Conservation (phyloP, 2,329 filamentous ascomycete species). For the Sporothrix humicola region DNA sequence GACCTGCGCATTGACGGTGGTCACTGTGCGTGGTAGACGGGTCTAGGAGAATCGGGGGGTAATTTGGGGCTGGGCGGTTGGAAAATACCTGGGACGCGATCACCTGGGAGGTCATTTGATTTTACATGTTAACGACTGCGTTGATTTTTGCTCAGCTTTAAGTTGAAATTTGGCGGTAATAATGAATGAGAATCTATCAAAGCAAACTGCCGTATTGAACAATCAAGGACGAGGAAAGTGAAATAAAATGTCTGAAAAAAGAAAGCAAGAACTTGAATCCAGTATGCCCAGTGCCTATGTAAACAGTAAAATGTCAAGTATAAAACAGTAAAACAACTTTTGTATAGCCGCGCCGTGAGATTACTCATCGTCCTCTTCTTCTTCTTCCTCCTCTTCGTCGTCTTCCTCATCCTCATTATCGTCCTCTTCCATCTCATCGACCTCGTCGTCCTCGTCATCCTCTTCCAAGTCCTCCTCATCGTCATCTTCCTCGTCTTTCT, state of each 20-base stretch:
- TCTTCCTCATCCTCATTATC: constrained; percentile 33
- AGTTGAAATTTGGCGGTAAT: constrained; percentile 15
- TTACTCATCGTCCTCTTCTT: constrained; percentile 34
- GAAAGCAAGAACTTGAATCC: constrained; percentile 6
- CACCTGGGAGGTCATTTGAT: background rate
- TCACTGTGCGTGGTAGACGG: constrained; percentile 62
- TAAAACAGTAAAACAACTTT: constrained; percentile 11
- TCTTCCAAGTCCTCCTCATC: constrained; percentile 36
- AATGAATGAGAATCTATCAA: constrained; percentile 19
- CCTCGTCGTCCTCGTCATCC: constrained; percentile 36
- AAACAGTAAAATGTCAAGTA: constrained; percentile 2
- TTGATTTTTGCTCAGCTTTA: constrained; percentile 14
- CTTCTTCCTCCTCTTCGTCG: background rate
- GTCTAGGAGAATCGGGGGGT: background rate
- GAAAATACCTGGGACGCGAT: no score
- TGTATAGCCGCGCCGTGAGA: background rate
- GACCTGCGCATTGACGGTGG: constrained; percentile 75
- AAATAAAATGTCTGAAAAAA: background rate
- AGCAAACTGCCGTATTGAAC: background rate
- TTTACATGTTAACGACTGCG: constrained; percentile 13
- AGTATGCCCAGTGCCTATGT: constrained; percentile 22
- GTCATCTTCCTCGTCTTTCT: constrained; percentile 36
- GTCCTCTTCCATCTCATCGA: constrained; percentile 20
- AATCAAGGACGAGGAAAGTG: background rate
- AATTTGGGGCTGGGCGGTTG: background rate